Conservation (phyloP, 768 basidiomycete genomes). For the Dendrothele bispora region DNA sequence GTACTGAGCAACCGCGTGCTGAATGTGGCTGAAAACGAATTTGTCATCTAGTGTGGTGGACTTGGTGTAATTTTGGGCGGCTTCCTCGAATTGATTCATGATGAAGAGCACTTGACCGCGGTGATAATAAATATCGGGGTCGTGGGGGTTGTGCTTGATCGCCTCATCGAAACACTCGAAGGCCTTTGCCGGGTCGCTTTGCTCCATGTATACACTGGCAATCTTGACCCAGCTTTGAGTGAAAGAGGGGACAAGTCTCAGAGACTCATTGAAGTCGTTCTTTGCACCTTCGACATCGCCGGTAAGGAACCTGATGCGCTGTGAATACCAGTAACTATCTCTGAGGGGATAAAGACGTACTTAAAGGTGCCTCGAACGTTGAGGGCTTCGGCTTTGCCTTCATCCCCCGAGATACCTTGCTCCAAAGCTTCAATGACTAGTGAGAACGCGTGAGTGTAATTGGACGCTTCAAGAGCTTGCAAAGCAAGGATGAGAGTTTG, state of each 20-base stretch:
- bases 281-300: conserved; percentile 83
- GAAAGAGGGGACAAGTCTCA: conserved; percentile 62
- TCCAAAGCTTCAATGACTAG: conserved; percentile 83
- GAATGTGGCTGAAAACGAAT: conserved; percentile 97
- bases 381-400: conserved; percentile 80
- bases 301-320: conserved; percentile 71
- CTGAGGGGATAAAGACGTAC: conserved; percentile 40
- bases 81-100: conserved; percentile 83
- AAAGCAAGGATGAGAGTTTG: conserved; percentile 77
- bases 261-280: conserved; percentile 75
- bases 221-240: conserved; percentile 96
- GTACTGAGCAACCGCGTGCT: conserved; percentile 96
- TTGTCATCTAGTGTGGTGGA: conserved; percentile 82
- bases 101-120: conserved; percentile 98
- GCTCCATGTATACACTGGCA: conserved; percentile 96
- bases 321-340: neutral
- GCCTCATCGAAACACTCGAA: conserved; percentile 93
- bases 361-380: conserved; percentile 97
- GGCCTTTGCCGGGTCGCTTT: conserved; percentile 75
- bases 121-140: conserved; percentile 98
- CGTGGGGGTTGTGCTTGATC: conserved; percentile 73
- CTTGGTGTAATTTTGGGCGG: conserved; percentile 88
- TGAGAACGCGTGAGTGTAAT: conserved; percentile 80
- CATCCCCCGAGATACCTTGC: conserved; percentile 79
- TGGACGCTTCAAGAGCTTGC: conserved; percentile 79